phyloP scores from a whole-genome alignment of 75 land plant species.

The Picea glauca region DNA sequence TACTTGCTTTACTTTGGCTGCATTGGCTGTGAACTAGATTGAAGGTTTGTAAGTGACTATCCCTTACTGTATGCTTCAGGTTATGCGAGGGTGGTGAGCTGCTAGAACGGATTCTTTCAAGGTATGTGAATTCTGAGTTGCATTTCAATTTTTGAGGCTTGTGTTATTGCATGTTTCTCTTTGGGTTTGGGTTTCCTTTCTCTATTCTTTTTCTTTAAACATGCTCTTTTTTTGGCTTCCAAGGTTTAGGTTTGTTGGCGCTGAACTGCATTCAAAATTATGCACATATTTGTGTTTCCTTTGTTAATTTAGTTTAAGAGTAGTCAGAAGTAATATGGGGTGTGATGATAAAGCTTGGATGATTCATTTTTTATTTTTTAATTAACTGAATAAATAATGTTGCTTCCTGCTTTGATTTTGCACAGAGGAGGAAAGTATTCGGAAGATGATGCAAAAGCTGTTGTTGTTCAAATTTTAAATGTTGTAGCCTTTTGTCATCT shows the following conservation, averaged over 20 bases:
- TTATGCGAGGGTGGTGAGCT: conserved; percentile 80
- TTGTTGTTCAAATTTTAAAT: conserved; percentile 77
- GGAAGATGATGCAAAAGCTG: conserved; percentile 91
- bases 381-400: background rate
- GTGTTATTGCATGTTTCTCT: background rate
- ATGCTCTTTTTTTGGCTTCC: background rate
- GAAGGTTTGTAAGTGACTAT: background rate
- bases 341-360: background rate
- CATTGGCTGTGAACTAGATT: background rate
- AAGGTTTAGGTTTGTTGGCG: background rate
- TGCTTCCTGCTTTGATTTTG: conserved; percentile 10
- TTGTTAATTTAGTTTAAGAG: background rate
- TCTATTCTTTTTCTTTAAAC: background rate
- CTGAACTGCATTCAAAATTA: background rate
- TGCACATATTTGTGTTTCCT: background rate
- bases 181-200: background rate
- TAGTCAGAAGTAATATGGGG: background rate
- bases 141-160: background rate
- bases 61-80: conserved; percentile 29
- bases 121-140: conserved; percentile 24
- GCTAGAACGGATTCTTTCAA: conserved; percentile 63
- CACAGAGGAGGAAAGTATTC: conserved; percentile 90
- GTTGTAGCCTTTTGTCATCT: conserved; percentile 93
- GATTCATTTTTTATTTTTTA: background rate
- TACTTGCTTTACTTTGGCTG: background rate